Conservation (phyloP, 106 monocot species). For the Narthecium ossifragum region DNA sequence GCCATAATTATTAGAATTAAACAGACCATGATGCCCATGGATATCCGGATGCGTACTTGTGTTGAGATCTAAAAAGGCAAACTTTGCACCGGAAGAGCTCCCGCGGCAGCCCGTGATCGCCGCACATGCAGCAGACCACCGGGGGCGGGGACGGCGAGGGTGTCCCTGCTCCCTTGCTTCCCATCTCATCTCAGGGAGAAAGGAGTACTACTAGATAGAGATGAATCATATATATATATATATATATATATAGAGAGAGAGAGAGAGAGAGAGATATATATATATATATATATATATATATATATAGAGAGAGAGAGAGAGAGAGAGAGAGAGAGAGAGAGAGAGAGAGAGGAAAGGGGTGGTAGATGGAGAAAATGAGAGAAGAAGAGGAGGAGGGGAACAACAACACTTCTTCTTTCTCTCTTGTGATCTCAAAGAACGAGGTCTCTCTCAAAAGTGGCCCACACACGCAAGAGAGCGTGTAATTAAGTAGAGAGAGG, state of each 20-base stretch:
- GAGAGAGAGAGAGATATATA: no score
- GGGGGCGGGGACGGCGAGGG: not conserved
- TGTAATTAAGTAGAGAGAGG: no score
- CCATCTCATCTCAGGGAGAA: conserved; percentile 12
- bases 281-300: no score
- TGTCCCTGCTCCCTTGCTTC: conserved; percentile 13
- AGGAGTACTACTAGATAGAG: not conserved
- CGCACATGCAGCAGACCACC: conserved; percentile 67
- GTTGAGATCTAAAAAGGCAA: conserved; percentile 34
- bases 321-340: not conserved
- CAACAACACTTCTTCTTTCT: not conserved
- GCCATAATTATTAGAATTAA: no score
- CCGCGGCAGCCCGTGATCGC: conserved; percentile 41
- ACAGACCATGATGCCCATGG: not conserved
- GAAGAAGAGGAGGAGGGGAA: not conserved
- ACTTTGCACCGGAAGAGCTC: conserved; percentile 54
- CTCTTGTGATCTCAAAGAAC: no score
- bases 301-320: no score
- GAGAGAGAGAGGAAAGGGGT: not conserved
- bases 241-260: no score
- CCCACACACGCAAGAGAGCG: no score
- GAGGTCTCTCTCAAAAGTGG: no score
- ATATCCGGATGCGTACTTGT: conserved; percentile 31
- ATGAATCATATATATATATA: not conserved
- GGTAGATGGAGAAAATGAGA: not conserved